A percentile compares a stretch with the other conserved stretches of the same genome.
Conservation (phyloP, 768 basidiomycete genomes). For the Hortiboletus campestris region DNA sequence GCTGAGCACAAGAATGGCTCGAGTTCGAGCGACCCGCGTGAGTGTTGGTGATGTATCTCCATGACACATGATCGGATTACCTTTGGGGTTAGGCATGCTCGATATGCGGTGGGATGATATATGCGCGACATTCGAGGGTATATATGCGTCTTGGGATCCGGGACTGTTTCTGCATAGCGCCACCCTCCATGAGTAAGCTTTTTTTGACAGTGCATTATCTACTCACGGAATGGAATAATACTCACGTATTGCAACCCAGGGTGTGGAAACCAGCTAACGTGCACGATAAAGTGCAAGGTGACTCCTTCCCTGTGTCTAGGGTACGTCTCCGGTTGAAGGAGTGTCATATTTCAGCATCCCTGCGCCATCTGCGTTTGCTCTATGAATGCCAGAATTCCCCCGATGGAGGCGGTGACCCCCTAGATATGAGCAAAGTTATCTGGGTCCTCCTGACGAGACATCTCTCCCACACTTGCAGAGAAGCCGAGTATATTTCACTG, state of each 20-base stretch:
- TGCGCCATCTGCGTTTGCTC: conserved; percentile 41
- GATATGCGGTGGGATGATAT: conserved; percentile 76
- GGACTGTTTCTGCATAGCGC: conserved; percentile 46
- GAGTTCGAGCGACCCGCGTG: conserved; percentile 28
- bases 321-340: not conserved
- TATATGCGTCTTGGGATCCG: conserved; percentile 91
- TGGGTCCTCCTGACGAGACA: conserved; percentile 86
- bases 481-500: conserved; percentile 68
- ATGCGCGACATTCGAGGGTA: conserved; percentile 68
- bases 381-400: conserved; percentile 25
- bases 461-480: conserved; percentile 53
- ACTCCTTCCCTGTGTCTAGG: conserved; percentile 20
- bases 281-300: conserved; percentile 31
- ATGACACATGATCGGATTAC: not conserved
- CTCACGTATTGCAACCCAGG: conserved; percentile 17
- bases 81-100: conserved; percentile 40
- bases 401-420: not conserved
- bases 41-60: not conserved
- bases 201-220: not conserved
- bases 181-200: conserved; percentile 66
- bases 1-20: conserved; percentile 3
- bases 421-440: conserved; percentile 45
- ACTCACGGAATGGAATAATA: not conserved
- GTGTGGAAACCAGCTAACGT: conserved; percentile 47
- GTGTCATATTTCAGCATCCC: conserved; percentile 31